Base-by-base conservation (phyloP, 2,329 filamentous ascomycete species). In the Pestalotiopsis fici region DNA sequence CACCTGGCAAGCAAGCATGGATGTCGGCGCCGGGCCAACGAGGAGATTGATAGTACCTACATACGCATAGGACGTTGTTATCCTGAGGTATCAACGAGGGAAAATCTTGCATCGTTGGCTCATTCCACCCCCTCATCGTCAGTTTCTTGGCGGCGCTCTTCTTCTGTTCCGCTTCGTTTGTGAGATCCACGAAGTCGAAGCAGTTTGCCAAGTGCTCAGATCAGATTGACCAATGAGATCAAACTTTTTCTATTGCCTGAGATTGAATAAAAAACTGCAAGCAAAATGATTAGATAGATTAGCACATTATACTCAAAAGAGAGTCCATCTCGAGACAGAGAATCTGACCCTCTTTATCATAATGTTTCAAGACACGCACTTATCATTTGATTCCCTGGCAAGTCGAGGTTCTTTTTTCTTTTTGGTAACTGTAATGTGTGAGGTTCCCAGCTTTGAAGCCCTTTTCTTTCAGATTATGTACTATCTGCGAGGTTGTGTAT, bases 401-500 rank as follows among this genome's bases (percentile, higher is more conserved):
- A 43, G n/a, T 28, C 64, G 64, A 65, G 66, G 56, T 27, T 59
- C 35, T 62, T 28, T 31, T 68, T 43, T 43, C 54, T 35, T 28
- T 66, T 68, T 59, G 27, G 57, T 59, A 18, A 21, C 12, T 47
- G 25, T 27, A 21, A 37, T n/a, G 18, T 50, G 37, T 31, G 12
- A 31, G 23, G 15, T 60, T 73, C 65, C 71, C 69, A 72, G 72
- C 71, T 73, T 66, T 21, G 70, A 72, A 71, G 69, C 69, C 60
- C 64, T 50, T 70, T 68, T 68, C 68, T 70, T 72, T 73, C 70
- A 71, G 70, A 73, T 73, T 76, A 76, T 70, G 71, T 75, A 69
- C 75, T 77, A 77, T 75, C 74, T 77, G 75, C 72, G 72, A 73
- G 69, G 74, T 74, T 74, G 68, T 72, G 67, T 75, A 60, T 69